Base-by-base conservation (phyloP, 345 rosid genomes). In the Eucalyptus guilfoylei region DNA sequence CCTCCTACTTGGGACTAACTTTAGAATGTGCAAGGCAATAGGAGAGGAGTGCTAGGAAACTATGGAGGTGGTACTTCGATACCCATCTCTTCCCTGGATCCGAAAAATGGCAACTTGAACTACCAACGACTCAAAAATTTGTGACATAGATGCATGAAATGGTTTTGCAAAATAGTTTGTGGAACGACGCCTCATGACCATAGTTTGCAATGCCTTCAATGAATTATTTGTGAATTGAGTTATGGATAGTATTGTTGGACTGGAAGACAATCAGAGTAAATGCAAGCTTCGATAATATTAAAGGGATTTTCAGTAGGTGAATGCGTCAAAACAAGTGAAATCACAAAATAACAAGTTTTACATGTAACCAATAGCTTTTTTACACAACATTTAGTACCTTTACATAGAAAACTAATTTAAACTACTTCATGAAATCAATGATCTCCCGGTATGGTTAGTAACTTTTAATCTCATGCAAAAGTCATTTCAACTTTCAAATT, bases 271-370 rank as follows among this genome's bases (percentile, higher is more conserved):
- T 64, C 21, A n/a, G 0, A 30, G 76, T 0, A 64, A 64, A 64
- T n/a, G 10, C 19, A 0, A 0, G 2, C 19, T 64, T 64, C 0
- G 21, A n/a, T 34, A n/a, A n/a, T n/a, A 64, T 64, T n/a, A n/a
- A 30, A 64, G 5, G 19, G 76, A n/a, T 64, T 64, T 64, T n/a
- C 5, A 0, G 1, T n/a, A n/a, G 40, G 0, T 0, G 40, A 8
- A 9, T n/a, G 37, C 1, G 11, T 64, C 19, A 0, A 34, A n/a
- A n/a, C 21, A 8, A n/a, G 76, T 4, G 1, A 11, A 64, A 64
- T 64, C 37, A 64, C 11, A 0, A 15, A 64, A 64, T 15, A 64
- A 14, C 76, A 64, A 64, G 37, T 64, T 64, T 64, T 2, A 64
- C 34, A n/a, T 14, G 19, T 64, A 64, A 64, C 9, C 17, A 2